These are phyloP conservation scores for Prunus yedoensis DNA, from an alignment of 331 rosid genomes.

Conservation along the genomic window DNA sequence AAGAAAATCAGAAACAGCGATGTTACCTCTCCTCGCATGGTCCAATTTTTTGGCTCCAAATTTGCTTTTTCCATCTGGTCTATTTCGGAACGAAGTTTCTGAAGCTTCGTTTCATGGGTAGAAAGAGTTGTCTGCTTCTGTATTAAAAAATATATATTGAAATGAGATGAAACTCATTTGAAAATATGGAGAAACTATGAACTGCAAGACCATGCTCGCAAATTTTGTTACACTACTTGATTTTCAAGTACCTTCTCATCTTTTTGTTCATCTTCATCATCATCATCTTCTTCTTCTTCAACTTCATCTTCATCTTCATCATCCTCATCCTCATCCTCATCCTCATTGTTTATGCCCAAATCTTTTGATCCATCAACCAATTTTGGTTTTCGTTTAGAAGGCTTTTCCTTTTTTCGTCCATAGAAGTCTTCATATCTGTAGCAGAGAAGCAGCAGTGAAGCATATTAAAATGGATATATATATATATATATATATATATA, in stretches of 20 bases:
- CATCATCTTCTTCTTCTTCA: conserved; percentile 11
- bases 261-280: background rate
- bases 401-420: conserved; percentile 47
- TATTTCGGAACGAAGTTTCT: conserved; percentile 58
- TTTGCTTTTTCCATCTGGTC: conserved; percentile 74
- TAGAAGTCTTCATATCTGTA: conserved; percentile 78
- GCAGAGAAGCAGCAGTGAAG: conserved; percentile 21
- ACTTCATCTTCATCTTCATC: background rate
- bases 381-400: conserved; percentile 35
- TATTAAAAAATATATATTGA: background rate
- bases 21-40: conserved; percentile 92
- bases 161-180: background rate
- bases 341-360: conserved; percentile 38
- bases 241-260: conserved; percentile 27
- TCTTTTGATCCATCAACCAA: conserved; percentile 38
- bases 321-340: conserved; percentile 36
- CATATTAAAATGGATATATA: conserved; percentile 8
- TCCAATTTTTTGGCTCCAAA: conserved; percentile 79
- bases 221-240: conserved; percentile 23
- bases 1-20: conserved; percentile 10
- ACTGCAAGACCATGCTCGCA: background rate
- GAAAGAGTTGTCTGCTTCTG: conserved; percentile 56
- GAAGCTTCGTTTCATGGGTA: conserved; percentile 63
- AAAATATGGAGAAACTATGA: background rate
- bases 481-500: background rate